Percentiles rank a stretch among this genome's conserved stretches.
phyloP scores from a whole-genome alignment of 148 eudicot species.

The Silene latifolia region DNA sequence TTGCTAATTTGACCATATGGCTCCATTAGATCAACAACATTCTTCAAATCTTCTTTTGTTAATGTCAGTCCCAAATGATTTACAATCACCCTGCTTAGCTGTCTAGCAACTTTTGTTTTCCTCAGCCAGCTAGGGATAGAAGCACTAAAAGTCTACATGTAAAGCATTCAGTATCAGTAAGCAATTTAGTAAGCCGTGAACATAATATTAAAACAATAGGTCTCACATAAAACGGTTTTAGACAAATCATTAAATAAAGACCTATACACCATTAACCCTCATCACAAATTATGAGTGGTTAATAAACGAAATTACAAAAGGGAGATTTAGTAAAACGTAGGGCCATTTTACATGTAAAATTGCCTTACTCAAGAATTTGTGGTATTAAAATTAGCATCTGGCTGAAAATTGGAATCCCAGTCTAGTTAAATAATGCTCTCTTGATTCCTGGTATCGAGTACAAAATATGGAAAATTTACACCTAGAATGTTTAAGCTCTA shows the following conservation, averaged over 20 bases:
- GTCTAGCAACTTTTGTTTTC: constrained; percentile 51
- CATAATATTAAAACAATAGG: background rate
- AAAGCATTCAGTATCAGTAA: constrained; percentile 3
- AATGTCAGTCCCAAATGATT: constrained; percentile 84
- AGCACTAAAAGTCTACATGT: constrained; percentile 64
- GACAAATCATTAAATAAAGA: background rate
- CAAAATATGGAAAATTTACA: background rate
- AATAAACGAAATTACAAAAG: background rate
- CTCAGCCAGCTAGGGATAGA: constrained; percentile 67
- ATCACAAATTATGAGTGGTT: background rate
- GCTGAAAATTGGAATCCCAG: background rate
- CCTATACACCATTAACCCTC: too few relatives aligned
- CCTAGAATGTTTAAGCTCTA: background rate
- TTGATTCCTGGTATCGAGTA: too few relatives aligned
- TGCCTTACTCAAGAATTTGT: too few relatives aligned
- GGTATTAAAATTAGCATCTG: background rate
- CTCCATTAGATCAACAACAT: constrained; percentile 84
- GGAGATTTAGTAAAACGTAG: background rate
- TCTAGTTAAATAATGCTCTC: too few relatives aligned
- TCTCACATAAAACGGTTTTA: background rate
- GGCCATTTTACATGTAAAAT: background rate
- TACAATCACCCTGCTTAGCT: constrained; percentile 60
- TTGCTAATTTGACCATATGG: constrained; percentile 86
- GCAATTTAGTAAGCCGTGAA: constrained; percentile 6
- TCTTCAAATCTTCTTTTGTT: constrained; percentile 72